phyloP scores from a whole-genome alignment of 345 rosid species.

The Camelina sativa region DNA sequence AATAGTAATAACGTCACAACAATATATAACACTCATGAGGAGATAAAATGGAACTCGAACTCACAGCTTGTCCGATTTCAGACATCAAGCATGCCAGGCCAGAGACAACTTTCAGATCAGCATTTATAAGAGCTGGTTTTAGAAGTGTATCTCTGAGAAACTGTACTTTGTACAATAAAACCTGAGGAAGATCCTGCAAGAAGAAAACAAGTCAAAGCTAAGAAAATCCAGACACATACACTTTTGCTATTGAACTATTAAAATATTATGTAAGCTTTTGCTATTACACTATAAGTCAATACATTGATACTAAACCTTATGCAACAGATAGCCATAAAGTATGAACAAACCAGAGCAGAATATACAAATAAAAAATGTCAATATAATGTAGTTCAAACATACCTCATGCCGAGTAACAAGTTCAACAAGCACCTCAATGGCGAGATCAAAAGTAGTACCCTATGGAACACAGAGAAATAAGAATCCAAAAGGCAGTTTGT shows the following conservation, averaged over 20 bases:
- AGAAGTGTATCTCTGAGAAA: slow-evolving; percentile 82
- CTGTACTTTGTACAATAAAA: slow-evolving; percentile 74
- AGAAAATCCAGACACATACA: neutral
- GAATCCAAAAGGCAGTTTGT: neutral
- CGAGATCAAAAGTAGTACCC: slow-evolving; percentile 84
- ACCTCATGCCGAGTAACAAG: slow-evolving; percentile 91
- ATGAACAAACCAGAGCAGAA: neutral
- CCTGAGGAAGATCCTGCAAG: slow-evolving; percentile 85
- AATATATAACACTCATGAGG: neutral
- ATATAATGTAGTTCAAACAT: slow-evolving; percentile 26
- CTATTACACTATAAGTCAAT: neutral
- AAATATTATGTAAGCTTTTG: neutral
- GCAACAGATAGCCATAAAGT: neutral
- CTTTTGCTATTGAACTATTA: neutral
- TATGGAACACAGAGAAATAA: slow-evolving; percentile 41
- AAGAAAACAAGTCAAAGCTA: slow-evolving; percentile 35
- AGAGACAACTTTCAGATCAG: slow-evolving; percentile 74
- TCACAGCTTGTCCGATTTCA: slow-evolving; percentile 96
- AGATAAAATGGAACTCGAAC: slow-evolving; percentile 38
- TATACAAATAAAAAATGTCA: slow-evolving; percentile 7
- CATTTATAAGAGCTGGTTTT: slow-evolving; percentile 71
- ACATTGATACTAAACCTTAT: neutral
- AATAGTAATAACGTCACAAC: neutral
- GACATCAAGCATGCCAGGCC: slow-evolving; percentile 92
- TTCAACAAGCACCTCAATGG: slow-evolving; percentile 91